A percentile compares a stretch with the other conserved stretches of the same genome.
Conservation (phyloP, 768 basidiomycete species). For the Boletales sp. region DNA sequence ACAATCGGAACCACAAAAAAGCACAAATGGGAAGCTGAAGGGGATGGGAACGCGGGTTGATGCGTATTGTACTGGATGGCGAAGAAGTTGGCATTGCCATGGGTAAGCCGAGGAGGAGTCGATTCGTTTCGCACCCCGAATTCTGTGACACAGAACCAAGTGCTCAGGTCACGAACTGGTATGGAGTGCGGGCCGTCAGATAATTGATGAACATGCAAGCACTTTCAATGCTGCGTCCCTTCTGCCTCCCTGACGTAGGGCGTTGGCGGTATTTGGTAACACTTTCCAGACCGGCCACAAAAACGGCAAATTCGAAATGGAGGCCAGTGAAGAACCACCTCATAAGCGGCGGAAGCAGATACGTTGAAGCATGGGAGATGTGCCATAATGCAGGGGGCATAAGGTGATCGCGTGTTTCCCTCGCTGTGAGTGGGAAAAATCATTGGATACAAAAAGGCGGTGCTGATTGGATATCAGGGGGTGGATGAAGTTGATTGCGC, state of each 20-base stretch:
- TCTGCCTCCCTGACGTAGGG: no score
- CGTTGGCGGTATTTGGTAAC: no score
- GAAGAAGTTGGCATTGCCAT: neutral
- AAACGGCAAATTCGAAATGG: constrained; percentile 15
- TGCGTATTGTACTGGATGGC: neutral
- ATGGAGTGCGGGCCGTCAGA: constrained; percentile 3
- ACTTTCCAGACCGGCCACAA: neutral
- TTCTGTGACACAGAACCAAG: constrained; percentile 9
- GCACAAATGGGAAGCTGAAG: neutral
- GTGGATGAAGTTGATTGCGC: constrained; percentile 19
- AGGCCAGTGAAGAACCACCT: constrained; percentile 3
- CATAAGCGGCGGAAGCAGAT: neutral
- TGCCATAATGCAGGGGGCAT: constrained; percentile 15
- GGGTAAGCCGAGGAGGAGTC: constrained; percentile 15
- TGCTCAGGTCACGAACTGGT: neutral
- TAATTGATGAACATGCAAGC: neutral
- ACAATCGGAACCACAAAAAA: neutral
- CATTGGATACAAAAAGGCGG: constrained; percentile 9
- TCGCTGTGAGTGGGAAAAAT: neutral
- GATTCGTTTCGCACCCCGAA: neutral
- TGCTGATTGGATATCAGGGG: constrained; percentile 13
- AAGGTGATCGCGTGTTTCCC: constrained; percentile 28
- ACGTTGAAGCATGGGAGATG: constrained; percentile 8
- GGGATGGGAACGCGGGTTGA: neutral
- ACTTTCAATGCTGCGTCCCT: neutral